Conservation (phyloP, 2,329 filamentous ascomycete genomes). For the Ophiostoma ulmi region DNA sequence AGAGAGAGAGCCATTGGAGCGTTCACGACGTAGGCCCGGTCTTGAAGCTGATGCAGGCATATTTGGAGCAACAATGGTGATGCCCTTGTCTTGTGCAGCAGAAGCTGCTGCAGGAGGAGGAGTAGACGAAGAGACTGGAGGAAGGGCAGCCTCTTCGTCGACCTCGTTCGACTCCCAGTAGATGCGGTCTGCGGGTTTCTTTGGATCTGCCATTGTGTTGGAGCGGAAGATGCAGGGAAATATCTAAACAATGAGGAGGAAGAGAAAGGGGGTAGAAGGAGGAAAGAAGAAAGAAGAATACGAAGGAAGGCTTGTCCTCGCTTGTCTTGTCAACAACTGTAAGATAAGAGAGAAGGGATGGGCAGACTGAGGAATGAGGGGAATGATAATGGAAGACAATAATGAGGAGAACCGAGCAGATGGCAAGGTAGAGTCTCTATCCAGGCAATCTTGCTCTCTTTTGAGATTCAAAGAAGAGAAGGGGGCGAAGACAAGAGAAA, state of each 20-base stretch:
- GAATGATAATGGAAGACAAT: not conserved
- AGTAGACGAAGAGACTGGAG: not conserved
- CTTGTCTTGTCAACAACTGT: not conserved
- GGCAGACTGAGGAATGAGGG: not conserved
- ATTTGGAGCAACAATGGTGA: not conserved
- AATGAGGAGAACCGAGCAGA: not conserved
- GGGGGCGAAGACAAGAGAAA: not conserved
- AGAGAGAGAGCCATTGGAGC: slow-evolving; percentile 24
- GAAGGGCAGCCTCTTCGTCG: slow-evolving; percentile 22
- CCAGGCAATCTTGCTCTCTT: not conserved
- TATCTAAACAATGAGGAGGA: not conserved
- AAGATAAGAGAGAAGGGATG: not conserved
- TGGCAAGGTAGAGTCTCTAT: not conserved
- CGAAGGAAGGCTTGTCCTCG: not conserved
- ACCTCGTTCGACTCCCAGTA: slow-evolving; percentile 16
- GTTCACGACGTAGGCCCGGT: slow-evolving; percentile 19
- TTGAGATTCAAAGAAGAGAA: not conserved
- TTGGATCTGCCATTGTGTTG: slow-evolving; percentile 16
- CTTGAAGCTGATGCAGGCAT: not conserved
- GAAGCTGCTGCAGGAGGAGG: not conserved
- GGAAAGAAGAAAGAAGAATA: not conserved
- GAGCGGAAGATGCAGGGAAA: not conserved
- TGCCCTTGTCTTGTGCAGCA: not conserved
- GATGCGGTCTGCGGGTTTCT: slow-evolving; percentile 21
- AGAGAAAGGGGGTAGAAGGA: not conserved